Conservation (phyloP, 116 monocot genomes). For the Cymodocea nodosa region DNA sequence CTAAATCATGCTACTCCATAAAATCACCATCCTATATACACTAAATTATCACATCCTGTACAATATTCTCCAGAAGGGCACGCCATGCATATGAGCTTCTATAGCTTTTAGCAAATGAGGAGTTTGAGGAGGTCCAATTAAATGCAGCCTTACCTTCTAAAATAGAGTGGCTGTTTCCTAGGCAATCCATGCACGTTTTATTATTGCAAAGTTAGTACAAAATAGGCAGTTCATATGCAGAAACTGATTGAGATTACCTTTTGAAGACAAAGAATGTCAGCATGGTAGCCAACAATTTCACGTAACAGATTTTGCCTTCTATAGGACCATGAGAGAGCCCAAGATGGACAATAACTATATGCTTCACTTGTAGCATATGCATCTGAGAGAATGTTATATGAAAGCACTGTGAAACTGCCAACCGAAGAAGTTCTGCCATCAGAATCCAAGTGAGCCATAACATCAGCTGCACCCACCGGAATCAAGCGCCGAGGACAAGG, state of each 20-base stretch:
- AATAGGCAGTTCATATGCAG: too few species aligned
- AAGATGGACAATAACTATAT: slow-evolving; percentile 86
- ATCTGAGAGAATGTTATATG: slow-evolving; percentile 94
- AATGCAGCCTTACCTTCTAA: too few species aligned
- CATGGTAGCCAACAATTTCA: slow-evolving; percentile 88
- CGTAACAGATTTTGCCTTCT: slow-evolving; percentile 90
- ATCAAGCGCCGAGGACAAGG: slow-evolving; percentile 81
- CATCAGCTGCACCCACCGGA: slow-evolving; percentile 48
- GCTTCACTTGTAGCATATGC: slow-evolving; percentile 56
- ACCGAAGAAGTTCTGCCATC: slow-evolving; percentile 39
- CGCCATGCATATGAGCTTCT: too few species aligned
- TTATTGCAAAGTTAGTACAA: too few species aligned
- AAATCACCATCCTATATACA: too few species aligned
- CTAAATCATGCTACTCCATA: too few species aligned
- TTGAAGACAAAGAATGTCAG: slow-evolving; percentile 97
- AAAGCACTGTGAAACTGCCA: slow-evolving; percentile 71
- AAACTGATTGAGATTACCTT: slow-evolving; percentile 35
- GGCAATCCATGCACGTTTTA: too few species aligned
- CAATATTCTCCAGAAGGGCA: too few species aligned
- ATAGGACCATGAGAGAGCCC: slow-evolving; percentile 98
- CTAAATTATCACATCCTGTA: too few species aligned
- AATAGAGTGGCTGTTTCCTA: too few species aligned
- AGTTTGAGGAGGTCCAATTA: too few species aligned
- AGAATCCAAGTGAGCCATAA: slow-evolving; percentile 24
- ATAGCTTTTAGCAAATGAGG: too few species aligned